Base-by-base conservation (phyloP, 768 basidiomycete species). In the Leucocoprinus birnbaumii region DNA sequence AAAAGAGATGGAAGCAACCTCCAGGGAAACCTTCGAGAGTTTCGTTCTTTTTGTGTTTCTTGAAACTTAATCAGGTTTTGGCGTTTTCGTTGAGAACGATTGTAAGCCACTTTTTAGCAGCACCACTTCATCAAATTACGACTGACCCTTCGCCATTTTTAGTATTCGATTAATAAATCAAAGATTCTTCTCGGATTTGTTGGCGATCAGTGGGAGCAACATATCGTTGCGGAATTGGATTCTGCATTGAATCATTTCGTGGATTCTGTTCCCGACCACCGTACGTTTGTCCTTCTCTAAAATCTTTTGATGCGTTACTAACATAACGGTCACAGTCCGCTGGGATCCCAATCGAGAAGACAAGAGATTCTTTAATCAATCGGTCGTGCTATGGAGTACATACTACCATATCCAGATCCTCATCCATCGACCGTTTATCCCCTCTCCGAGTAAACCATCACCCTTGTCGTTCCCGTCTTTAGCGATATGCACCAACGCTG, bases 151-250 rank as follows among this genome's bases (percentile, higher is more conserved):
- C 3, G 10, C 14, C 14, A 19, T 3, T 26, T n/a, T 3, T 51
- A 91, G 89, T 94, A 93, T 65, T 86, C 90, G n/a, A 89, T 91
- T 61, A 89, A 87, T 64, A 88, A 86, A 62, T 83, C 83, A 0
- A 86, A 87, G 62, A 69, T 83, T 7, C 66, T 82, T 1, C 74
- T 88, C 3, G 87, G 86, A 13, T 81, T 84, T 58, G 79, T 80
- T 3, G 85, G 83, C 1, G 54, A 71, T 57, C 58, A 84, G 53
- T 89, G 87, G 87, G 86, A 87, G 55, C 80, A 87, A 49, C 72
- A 79, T 53, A 80, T 86, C 35, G 85, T 90, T 1, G 79, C 85
- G 7, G 85, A 88, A 55, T 68, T 91, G 1, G 87, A 91, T 63
- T 86, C 85, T 2, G 80, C 83, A 0, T 68, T 91, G 34, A 89